These are phyloP conservation scores for Curvularia eragrostidis DNA, from an alignment of 2,329 filamentous ascomycete species.

Conservation along the genomic window DNA sequence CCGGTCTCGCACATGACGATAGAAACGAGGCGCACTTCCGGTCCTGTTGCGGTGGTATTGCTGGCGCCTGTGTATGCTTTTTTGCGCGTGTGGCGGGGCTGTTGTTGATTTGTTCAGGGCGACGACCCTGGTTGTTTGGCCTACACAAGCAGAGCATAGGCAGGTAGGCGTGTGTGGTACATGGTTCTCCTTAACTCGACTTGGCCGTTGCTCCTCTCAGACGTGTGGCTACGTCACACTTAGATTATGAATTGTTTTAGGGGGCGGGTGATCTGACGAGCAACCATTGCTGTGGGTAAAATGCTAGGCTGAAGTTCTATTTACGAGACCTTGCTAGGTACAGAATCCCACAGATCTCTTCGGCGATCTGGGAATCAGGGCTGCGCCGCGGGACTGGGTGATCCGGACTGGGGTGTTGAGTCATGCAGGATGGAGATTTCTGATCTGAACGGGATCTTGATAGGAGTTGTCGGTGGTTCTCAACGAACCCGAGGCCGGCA, in stretches of 20 bases:
- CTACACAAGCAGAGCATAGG: not conserved
- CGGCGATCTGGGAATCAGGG: conserved; percentile 11
- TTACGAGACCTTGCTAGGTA: conserved; percentile 6
- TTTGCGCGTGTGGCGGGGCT: conserved; percentile 1
- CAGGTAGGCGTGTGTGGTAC: conserved; percentile 1
- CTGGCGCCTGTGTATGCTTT: conserved; percentile 4
- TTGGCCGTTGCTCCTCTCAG: conserved; percentile 1
- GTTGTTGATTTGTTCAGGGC: conserved; percentile 4
- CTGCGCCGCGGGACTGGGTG: conserved; percentile 14
- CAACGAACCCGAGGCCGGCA: conserved; percentile 4
- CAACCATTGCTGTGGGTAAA: conserved; percentile 11
- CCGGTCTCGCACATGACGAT: not conserved
- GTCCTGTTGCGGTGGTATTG: not conserved
- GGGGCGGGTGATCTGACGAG: conserved; percentile 12
- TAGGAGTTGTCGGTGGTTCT: not conserved
- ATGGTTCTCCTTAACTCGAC: conserved; percentile 12
- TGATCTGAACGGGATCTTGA: conserved; percentile 1
- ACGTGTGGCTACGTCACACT: conserved; percentile 11
- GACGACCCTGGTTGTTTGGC: conserved; percentile 2
- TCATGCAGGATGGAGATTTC: conserved; percentile 7
- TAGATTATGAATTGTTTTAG: conserved; percentile 5
- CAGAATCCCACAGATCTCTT: conserved; percentile 7
- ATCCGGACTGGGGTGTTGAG: conserved; percentile 14
- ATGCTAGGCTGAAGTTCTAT: conserved; percentile 5
- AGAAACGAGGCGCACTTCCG: not conserved